Percentiles rank a stretch among this genome's conserved stretches.
phyloP scores from a whole-genome alignment of 495 filamentous ascomycete species.

The Neurospora sp. region DNA sequence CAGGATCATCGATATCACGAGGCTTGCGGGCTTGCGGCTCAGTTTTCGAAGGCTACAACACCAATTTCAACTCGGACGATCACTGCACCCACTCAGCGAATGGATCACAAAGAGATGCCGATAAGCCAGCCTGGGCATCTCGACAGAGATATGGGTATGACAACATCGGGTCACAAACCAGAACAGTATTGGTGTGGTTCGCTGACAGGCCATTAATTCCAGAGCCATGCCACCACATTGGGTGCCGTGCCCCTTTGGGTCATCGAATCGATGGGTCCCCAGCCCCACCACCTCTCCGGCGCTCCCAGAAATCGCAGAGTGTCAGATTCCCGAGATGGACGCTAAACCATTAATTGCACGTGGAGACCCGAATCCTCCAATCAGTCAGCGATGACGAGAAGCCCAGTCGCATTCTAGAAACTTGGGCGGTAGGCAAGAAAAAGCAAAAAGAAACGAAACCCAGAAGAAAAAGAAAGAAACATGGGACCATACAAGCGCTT shows the following conservation, averaged over 20 bases:
- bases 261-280: neutral
- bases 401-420: neutral
- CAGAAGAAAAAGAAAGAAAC: neutral
- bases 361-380: neutral
- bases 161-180: neutral
- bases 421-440: neutral
- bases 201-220: neutral
- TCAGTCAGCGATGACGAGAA: neutral
- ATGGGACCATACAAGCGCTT: neutral
- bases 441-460: neutral
- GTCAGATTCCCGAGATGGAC: neutral
- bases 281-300: neutral
- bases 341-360: neutral
- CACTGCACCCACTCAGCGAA: neutral
- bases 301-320: neutral
- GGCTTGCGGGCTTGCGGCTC: neutral
- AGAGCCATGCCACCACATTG: neutral
- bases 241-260: neutral
- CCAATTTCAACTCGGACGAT: neutral
- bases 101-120: neutral
- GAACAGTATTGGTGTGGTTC: neutral
- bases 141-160: neutral
- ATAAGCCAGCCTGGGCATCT: neutral
- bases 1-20: neutral
- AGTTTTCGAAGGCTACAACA: neutral